Percentiles rank a stretch among this genome's conserved stretches.
These are phyloP conservation scores for Cladosporium oxysporum DNA, from an alignment of 2,329 filamentous ascomycete genomes.

Conservation along the genomic window DNA sequence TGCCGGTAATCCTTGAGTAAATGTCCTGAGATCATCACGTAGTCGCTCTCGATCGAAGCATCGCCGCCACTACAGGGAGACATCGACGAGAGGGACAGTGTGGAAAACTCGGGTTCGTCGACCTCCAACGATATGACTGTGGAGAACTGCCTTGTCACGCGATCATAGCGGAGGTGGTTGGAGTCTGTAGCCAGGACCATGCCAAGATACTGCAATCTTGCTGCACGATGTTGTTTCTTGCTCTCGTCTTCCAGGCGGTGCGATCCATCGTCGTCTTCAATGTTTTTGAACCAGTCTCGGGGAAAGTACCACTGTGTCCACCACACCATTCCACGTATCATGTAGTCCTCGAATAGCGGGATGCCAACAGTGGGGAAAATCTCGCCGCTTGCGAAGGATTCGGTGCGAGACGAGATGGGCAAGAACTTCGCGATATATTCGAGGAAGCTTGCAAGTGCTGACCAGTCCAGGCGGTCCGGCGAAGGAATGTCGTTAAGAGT, in stretches of 20 bases:
- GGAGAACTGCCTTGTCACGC: conserved; percentile 14
- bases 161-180: conserved; percentile 13
- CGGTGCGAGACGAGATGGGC: conserved; percentile 38
- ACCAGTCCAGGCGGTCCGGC: conserved; percentile 45
- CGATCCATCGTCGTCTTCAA: conserved; percentile 66
- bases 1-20: background rate
- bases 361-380: conserved; percentile 48
- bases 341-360: conserved; percentile 69
- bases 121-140: background rate
- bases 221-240: conserved; percentile 46
- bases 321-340: conserved; percentile 65
- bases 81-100: conserved; percentile 3
- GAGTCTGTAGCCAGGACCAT: conserved; percentile 16
- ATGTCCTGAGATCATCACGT: conserved; percentile 2
- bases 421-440: conserved; percentile 51
- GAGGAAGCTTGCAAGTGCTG: conserved; percentile 52
- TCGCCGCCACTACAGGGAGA: background rate
- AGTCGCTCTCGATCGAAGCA: conserved; percentile 15
- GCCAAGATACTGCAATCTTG: conserved; percentile 17
- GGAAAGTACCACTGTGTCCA: conserved; percentile 62
- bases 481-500: conserved; percentile 23
- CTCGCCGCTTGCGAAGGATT: conserved; percentile 36
- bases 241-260: conserved; percentile 64
- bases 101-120: background rate
- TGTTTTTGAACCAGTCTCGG: conserved; percentile 59